Conservation (phyloP, 2,329 filamentous ascomycete genomes). For the Aspergillus glaucus region DNA sequence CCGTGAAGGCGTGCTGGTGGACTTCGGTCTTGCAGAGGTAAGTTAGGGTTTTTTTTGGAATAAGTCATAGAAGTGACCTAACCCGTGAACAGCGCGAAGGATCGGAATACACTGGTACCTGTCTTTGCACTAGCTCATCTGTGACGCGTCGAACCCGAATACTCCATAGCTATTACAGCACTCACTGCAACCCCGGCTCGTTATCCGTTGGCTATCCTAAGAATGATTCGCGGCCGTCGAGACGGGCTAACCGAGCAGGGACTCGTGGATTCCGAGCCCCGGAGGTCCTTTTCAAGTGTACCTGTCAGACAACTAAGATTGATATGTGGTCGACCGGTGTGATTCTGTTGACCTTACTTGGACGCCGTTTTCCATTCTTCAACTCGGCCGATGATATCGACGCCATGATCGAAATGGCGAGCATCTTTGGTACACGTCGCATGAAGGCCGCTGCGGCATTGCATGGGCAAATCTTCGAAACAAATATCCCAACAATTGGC, state of each 20-base stretch:
- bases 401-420: slow-evolving; percentile 93
- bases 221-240: slow-evolving; percentile 77
- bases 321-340: slow-evolving; percentile 97
- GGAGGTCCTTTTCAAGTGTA: slow-evolving; percentile 95
- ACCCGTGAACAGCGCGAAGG: slow-evolving; percentile 48
- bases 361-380: slow-evolving; percentile 93
- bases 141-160: slow-evolving; percentile 55
- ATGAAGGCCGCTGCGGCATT: slow-evolving; percentile 79
- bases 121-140: slow-evolving; percentile 66
- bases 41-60: slow-evolving; percentile 2
- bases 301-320: slow-evolving; percentile 85
- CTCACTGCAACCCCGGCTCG: slow-evolving; percentile 38
- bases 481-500: slow-evolving; percentile 83
- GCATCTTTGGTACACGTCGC: slow-evolving; percentile 77
- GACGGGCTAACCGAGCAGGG: slow-evolving; percentile 87
- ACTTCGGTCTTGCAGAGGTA: slow-evolving; percentile 90
- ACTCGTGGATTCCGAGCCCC: slow-evolving; percentile 94
- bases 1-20: slow-evolving; percentile 85
- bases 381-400: slow-evolving; percentile 98
- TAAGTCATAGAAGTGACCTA: neutral
- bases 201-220: slow-evolving; percentile 71
- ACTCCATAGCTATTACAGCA: slow-evolving; percentile 55
- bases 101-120: slow-evolving; percentile 45
- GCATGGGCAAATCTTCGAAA: slow-evolving; percentile 89
- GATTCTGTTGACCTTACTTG: slow-evolving; percentile 92